Percentiles rank a stretch among this genome's conserved stretches.
phyloP scores from a whole-genome alignment of 768 basidiomycete genomes.

The Termitomyces sp. region DNA sequence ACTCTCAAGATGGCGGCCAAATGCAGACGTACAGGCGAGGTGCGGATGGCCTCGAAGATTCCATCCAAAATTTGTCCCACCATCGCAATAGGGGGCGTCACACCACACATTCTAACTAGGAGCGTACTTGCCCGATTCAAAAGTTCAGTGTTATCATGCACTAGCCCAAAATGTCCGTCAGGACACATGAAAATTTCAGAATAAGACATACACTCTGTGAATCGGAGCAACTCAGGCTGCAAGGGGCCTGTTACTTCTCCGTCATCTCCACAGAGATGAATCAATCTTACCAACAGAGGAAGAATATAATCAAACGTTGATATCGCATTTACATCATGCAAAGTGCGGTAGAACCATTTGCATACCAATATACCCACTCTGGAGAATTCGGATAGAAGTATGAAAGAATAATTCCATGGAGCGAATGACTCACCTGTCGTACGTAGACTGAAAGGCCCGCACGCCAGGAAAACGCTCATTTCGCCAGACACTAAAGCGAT shows the following conservation, averaged over 20 bases:
- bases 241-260: neutral
- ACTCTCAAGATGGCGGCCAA: neutral
- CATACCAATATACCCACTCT: slow-evolving; percentile 65
- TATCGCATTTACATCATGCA: slow-evolving; percentile 74
- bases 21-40: slow-evolving; percentile 52
- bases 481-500: slow-evolving; percentile 65
- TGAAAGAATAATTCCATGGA: neutral
- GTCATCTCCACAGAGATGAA: neutral
- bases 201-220: slow-evolving; percentile 53
- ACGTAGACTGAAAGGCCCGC: slow-evolving; percentile 79
- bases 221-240: slow-evolving; percentile 70
- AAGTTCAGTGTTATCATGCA: slow-evolving; percentile 72
- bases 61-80: slow-evolving; percentile 64
- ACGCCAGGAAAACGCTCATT: slow-evolving; percentile 66
- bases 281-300: slow-evolving; percentile 61
- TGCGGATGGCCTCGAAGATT: slow-evolving; percentile 73
- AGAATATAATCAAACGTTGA: slow-evolving; percentile 78
- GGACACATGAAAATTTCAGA: neutral
- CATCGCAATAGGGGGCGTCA: slow-evolving; percentile 67
- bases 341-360: slow-evolving; percentile 70
- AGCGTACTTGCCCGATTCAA: slow-evolving; percentile 58
- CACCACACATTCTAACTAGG: slow-evolving; percentile 80
- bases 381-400: neutral
- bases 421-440: slow-evolving; percentile 56
- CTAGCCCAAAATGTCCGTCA: slow-evolving; percentile 26